Base-by-base conservation (phyloP, 106 monocot species). In the Posidonia australis region DNA sequence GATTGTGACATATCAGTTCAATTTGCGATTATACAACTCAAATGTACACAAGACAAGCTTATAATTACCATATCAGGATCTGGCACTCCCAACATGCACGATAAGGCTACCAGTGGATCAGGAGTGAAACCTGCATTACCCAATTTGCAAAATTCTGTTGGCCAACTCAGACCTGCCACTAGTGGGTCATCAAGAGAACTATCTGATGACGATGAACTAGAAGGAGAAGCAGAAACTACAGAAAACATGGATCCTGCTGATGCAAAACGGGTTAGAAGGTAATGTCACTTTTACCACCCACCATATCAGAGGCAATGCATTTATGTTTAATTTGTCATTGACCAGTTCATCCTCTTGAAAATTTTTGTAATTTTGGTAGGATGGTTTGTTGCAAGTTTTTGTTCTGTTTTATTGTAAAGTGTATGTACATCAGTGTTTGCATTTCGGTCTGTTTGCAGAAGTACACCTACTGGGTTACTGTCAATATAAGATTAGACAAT, bases 161-260 rank as follows among this genome's bases (percentile, higher is more conserved):
- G 62, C 26, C 75, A 72, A 51, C 70, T 64, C 32, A 80, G 64
- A 62, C 56, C 79, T 25, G 60, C 71, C 16, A 82, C 79, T n/a
- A 92, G 92, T 67, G 76, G 78, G 42, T 92, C 88, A 12, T 90
- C 90, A 59, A 76, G 74, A 41, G 88, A 88, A 49, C 84, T 80
- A 54, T 88, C 92, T 27, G 92, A 92, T 73, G 92, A 92, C 67
- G 92, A 92, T 72, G 79, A 79, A 59, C 24, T 68, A 31, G 83
- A 84, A 51, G 84, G 81, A 30, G 84, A 84, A 74, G 77, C 67
- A 44, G 92, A 92, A 77, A 80, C 56, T 23, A 79, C 78, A 36
- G 84, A 87, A 43, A 81, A 80, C 65, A 76, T 77, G 67, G 78
- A 80, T 54, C 82, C 78, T 56, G 46, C 82, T 76, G 86, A 88